Evolutionary conservation across 768 basidiomycete genomes (phyloP).

Genomic region (Naganishia vishniacii): DNA sequence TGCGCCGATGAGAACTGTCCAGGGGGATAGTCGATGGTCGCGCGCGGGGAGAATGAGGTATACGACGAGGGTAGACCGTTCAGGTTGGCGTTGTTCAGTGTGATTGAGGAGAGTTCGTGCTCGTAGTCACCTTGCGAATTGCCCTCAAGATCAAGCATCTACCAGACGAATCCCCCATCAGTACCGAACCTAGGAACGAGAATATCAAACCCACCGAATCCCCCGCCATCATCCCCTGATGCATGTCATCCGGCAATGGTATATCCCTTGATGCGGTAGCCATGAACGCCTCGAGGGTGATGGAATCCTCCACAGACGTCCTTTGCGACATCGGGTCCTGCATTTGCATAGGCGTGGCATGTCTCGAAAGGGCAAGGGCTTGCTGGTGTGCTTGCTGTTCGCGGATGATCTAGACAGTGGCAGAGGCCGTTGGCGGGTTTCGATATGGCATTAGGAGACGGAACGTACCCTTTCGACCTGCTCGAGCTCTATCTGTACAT

Average conservation of each 20-base stretch:
- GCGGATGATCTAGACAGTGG: background rate
- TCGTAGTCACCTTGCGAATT: background rate
- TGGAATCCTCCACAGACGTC: background rate
- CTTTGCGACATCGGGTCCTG: background rate
- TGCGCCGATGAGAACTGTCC: background rate
- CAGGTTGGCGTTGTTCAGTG: background rate
- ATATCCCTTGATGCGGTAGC: slow-evolving; percentile 13
- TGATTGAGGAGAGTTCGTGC: slow-evolving; percentile 1
- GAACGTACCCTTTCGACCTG: background rate
- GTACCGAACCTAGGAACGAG: background rate
- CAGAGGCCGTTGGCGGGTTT: background rate
- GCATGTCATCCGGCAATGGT: slow-evolving; percentile 4
- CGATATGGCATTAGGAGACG: too few relatives aligned
- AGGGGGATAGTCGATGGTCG: background rate
- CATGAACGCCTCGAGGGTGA: background rate
- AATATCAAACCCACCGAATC: background rate
- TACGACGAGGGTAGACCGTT: background rate
- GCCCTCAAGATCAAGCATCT: slow-evolving; percentile 1
- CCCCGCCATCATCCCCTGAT: background rate
- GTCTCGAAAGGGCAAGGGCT: background rate
- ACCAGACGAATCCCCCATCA: background rate
- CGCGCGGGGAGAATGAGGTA: background rate
- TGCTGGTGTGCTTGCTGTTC: slow-evolving; percentile 16
- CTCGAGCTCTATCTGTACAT: background rate
- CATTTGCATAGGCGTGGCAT: background rate